Evolutionary conservation across 2,329 filamentous ascomycete species (phyloP).

Genomic region (Ceratocystis papillata): DNA sequence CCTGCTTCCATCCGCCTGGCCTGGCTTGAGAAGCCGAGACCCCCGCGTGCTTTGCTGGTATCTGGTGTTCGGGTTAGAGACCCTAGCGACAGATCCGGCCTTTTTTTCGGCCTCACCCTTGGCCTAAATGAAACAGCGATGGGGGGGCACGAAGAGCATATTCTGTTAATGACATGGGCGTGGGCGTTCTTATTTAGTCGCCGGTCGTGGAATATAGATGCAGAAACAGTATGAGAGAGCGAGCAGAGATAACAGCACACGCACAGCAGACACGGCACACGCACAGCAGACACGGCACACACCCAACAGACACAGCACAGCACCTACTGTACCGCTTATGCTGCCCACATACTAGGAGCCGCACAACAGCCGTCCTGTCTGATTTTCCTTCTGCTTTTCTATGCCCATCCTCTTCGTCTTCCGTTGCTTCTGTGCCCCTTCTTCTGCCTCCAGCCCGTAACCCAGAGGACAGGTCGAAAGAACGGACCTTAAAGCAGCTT

Average conservation of each 20-base stretch:
- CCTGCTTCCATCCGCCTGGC: neutral
- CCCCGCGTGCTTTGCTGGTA: neutral
- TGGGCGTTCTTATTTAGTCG: too few relatives aligned
- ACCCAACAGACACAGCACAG: too few relatives aligned
- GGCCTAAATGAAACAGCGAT: neutral
- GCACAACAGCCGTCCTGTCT: neutral
- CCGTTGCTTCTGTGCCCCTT: too few relatives aligned
- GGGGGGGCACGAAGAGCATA: neutral
- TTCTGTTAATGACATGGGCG: neutral
- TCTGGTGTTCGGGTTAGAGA: neutral
- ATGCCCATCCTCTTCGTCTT: neutral
- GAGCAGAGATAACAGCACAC: too few relatives aligned
- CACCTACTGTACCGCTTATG: too few relatives aligned
- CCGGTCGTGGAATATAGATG: too few relatives aligned
- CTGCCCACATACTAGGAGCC: neutral
- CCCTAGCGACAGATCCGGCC: neutral
- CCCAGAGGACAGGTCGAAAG: too few relatives aligned
- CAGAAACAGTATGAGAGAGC: too few relatives aligned
- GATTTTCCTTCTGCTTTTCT: neutral
- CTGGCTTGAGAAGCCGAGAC: neutral
- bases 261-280: too few relatives aligned
- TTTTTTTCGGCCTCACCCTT: slow-evolving; percentile 3
- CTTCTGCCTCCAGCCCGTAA: too few relatives aligned
- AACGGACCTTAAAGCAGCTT: too few relatives aligned
- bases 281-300: too few relatives aligned